Base-by-base conservation (phyloP, 371 early-diverging fungal genomes). In the Circinella umbellata region DNA sequence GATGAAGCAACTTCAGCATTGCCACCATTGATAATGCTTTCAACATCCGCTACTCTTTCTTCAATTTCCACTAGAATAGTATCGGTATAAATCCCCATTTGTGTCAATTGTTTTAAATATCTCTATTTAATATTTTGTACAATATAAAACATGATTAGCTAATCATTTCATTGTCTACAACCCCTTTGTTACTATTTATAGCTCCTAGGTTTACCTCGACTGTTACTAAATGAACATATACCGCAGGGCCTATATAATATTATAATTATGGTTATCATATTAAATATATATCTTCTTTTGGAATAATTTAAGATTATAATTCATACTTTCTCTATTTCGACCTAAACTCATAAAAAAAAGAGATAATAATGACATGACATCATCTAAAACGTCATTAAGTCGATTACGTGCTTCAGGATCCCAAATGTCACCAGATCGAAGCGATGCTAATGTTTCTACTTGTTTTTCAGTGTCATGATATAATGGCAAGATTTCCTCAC, bases 281-380 rank as follows among this genome's bases (percentile, higher is more conserved):
- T 27, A 27, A 27, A 27, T 27, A 27, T 27, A 27, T 27, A 27
- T 27, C 27, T 27, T 27, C 27, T 27, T 27, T 27, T 27, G 27
- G 2, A 27, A 27, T 0, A 27, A 27, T 27, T 27, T 27, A 27
- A 27, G 27, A 27, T 27, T 27, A 27, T 27, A 27, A 27, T 42
- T 9, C 42, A 11, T 78, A 82, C 89, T 86, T 76, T 93, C 92
- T 63, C 87, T 84, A 74, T 89, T 92, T 69, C 91, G 91, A 18
- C 93, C 93, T 47, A 92, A 71, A 20, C 91, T 91, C 88, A 93
- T 87, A 70, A 90, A 93, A 71, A 92, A 93, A 62, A 93, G 76
- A 11, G 92, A 92, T 34, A 93, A 81, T 53, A 93, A 79, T 51
- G 92, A 90, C 86, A 90, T 92, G 68, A 91, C 90, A 57, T 92